Conservation (phyloP, 352 stramenopile genomes). For the Pythium insidiosum region DNA sequence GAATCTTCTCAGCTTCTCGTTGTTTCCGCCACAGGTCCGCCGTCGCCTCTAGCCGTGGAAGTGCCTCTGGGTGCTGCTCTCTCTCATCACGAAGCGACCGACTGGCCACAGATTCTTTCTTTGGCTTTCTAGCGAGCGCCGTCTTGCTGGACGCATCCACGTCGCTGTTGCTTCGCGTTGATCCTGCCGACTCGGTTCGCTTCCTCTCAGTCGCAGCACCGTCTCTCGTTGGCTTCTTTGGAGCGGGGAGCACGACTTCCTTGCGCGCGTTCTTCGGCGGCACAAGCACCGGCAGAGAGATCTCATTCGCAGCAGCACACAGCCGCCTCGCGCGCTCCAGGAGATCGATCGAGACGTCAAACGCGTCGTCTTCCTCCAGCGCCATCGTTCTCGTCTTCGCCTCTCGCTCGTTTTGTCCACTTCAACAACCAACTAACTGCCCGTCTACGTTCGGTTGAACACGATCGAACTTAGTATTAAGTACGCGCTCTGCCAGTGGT, state of each 20-base stretch:
- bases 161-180: too few relatives aligned
- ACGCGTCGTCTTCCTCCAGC: background rate
- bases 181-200: too few relatives aligned
- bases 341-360: conserved; percentile 9
- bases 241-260: too few relatives aligned
- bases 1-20: conserved; percentile 28
- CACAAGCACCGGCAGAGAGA: conserved; percentile 13
- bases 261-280: background rate
- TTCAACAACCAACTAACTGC: too few relatives aligned
- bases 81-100: too few relatives aligned
- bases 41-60: conserved; percentile 19
- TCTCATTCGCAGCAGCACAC: conserved; percentile 17
- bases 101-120: conserved; percentile 4
- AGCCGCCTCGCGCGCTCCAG: conserved; percentile 11
- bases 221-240: too few relatives aligned
- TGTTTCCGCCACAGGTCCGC: conserved; percentile 24
- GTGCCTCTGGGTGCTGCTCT: conserved; percentile 4
- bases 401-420: background rate
- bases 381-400: background rate
- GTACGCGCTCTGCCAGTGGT: background rate
- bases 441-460: too few relatives aligned
- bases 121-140: background rate
- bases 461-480: background rate
- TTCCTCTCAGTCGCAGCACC: too few relatives aligned
- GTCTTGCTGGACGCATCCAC: too few relatives aligned